Conservation (phyloP, 2,329 filamentous ascomycete species). For the Leptographium radiaticola region DNA sequence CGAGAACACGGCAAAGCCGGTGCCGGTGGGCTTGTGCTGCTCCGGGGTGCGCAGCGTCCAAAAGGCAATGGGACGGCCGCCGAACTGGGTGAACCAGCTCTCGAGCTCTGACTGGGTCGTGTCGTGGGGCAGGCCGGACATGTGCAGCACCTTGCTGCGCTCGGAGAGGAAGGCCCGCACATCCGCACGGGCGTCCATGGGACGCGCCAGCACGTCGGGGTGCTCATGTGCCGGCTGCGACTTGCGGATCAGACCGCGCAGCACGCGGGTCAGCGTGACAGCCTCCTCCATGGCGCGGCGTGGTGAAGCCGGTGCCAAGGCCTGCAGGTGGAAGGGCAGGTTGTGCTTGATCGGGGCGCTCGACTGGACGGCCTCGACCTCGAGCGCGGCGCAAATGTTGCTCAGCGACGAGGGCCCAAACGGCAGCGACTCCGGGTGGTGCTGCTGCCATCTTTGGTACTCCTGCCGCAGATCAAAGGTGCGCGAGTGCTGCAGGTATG, state of each 20-base stretch:
- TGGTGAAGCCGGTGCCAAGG: slow-evolving; percentile 85
- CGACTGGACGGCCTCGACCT: slow-evolving; percentile 94
- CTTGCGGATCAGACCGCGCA: slow-evolving; percentile 87
- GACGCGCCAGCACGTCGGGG: slow-evolving; percentile 83
- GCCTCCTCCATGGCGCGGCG: slow-evolving; percentile 96
- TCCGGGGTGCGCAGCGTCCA: slow-evolving; percentile 97
- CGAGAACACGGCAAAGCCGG: slow-evolving; percentile 95
- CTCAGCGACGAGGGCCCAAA: slow-evolving; percentile 91
- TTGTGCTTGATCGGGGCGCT: slow-evolving; percentile 99
- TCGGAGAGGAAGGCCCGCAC: slow-evolving; percentile 92
- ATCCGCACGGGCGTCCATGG: slow-evolving; percentile 93
- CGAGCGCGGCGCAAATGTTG: slow-evolving; percentile 95
- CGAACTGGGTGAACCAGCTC: slow-evolving; percentile 99
- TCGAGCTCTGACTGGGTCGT: slow-evolving; percentile 97
- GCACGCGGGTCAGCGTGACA: slow-evolving; percentile 81
- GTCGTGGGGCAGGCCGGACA: slow-evolving; percentile 93
- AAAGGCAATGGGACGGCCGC: slow-evolving; percentile 93
- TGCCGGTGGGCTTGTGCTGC: slow-evolving; percentile 98
- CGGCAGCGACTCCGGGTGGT: slow-evolving; percentile 92
- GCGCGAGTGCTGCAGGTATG: slow-evolving; percentile 93
- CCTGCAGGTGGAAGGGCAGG: slow-evolving; percentile 92
- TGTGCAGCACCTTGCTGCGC: slow-evolving; percentile 93
- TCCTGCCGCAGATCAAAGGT: slow-evolving; percentile 95
- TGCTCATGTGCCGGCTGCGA: slow-evolving; percentile 90
- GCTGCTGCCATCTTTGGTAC: slow-evolving; percentile 96